Conservation (phyloP, 2,329 filamentous ascomycete genomes). For the Raffaelea arxii region DNA sequence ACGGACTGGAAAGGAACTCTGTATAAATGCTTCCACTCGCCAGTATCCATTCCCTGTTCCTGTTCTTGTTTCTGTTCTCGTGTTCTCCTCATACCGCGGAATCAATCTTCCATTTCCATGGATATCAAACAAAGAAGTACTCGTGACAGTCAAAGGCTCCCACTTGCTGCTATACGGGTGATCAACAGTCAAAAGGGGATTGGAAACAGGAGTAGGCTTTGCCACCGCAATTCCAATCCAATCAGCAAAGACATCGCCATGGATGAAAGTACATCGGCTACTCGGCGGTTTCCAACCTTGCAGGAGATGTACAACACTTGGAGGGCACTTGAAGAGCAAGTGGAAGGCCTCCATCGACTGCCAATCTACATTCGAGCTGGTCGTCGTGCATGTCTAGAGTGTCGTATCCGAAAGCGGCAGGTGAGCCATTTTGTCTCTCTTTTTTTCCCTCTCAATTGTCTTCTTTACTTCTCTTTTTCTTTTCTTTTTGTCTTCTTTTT, state of each 20-base stretch:
- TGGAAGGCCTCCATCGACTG: slow-evolving; percentile 7
- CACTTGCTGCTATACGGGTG: slow-evolving; percentile 2
- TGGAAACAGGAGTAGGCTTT: not conserved
- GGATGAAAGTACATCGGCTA: too few species aligned
- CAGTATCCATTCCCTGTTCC: too few species aligned
- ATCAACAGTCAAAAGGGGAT: slow-evolving; percentile 5
- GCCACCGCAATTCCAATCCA: not conserved
- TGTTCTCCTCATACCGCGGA: too few species aligned
- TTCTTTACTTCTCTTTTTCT: too few species aligned
- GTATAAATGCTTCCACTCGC: too few species aligned
- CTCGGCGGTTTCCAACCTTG: slow-evolving; percentile 4
- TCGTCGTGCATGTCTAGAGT: slow-evolving; percentile 9
- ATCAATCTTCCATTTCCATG: too few species aligned
- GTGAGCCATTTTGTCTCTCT: not conserved
- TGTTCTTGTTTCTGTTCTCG: too few species aligned
- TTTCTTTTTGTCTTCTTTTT: not conserved
- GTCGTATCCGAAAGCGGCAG: slow-evolving; percentile 7
- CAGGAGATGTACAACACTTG: slow-evolving; percentile 15
- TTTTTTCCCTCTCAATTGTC: not conserved
- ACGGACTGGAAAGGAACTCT: too few species aligned
- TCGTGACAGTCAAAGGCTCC: slow-evolving; percentile 3
- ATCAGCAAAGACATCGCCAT: not conserved
- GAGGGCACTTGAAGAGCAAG: slow-evolving; percentile 10
- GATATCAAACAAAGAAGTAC: not conserved
- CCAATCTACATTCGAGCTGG: slow-evolving; percentile 10